Percentiles rank a stretch among this genome's conserved stretches.
Evolutionary conservation across 1,284 basidiomycete genomes (phyloP).

Genomic region (Cystobasidiaceae sp.): DNA sequence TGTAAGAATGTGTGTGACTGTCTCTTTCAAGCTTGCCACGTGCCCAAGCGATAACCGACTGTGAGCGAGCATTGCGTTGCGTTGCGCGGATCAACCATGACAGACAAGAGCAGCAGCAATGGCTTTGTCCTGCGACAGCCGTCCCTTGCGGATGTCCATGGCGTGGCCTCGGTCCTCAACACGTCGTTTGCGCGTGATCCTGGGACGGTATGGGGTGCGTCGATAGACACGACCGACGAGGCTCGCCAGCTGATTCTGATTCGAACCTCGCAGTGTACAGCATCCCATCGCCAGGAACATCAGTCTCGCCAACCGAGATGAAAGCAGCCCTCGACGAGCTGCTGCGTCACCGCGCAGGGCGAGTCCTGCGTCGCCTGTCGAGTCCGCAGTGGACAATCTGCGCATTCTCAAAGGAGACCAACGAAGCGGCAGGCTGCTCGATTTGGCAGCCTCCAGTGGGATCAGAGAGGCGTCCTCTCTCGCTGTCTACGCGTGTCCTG

Average conservation of each 20-base stretch:
- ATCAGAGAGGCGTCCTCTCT: not conserved
- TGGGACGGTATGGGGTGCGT: constrained; percentile 10
- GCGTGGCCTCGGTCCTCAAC: constrained; percentile 13
- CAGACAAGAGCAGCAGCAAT: too few species aligned
- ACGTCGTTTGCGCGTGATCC: constrained; percentile 16
- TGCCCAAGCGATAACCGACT: too few species aligned
- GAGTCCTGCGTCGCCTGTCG: not conserved
- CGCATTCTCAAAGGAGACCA: constrained; percentile 1
- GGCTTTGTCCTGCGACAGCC: too few species aligned
- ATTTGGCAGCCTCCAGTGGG: constrained; percentile 16
- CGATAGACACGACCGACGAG: not conserved
- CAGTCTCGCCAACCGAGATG: too few species aligned
- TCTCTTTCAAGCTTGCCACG: too few species aligned
- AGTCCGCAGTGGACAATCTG: too few species aligned
- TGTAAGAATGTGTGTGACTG: too few species aligned
- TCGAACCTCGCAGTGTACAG: not conserved
- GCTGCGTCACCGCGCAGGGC: not conserved
- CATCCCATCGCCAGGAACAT: too few species aligned
- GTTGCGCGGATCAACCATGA: too few species aligned
- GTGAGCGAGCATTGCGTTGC: too few species aligned
- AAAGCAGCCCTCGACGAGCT: not conserved
- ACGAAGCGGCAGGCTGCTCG: constrained; percentile 8
- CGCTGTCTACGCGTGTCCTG: not conserved
- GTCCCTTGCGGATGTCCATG: constrained; percentile 15
- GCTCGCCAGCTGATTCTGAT: not conserved